Evolutionary conservation across 192 early-diverging fungal species (phyloP).

Genomic region (Coemansia aciculifera): DNA sequence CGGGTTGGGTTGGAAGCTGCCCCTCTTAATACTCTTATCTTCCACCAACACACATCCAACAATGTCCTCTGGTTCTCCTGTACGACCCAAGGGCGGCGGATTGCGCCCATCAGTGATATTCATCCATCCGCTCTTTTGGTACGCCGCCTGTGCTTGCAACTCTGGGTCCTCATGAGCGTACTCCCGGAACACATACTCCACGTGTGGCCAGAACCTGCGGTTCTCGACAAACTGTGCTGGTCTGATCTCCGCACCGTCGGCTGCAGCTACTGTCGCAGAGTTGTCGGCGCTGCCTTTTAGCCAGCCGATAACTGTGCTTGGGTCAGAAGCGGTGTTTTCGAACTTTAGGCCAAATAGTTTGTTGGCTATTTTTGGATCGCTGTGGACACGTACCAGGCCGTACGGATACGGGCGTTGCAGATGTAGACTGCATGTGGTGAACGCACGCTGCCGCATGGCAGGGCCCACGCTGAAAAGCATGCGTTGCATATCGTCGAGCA

Average conservation of each 20-base stretch:
- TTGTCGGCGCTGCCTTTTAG: slow-evolving; percentile 16
- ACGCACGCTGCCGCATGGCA: slow-evolving; percentile 17
- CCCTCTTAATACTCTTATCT: slow-evolving; percentile 28
- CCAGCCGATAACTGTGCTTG: slow-evolving; percentile 38
- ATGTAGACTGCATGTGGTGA: neutral
- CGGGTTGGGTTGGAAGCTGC: slow-evolving; percentile 43
- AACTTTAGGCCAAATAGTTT: neutral
- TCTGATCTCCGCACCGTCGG: slow-evolving; percentile 17
- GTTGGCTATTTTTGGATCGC: neutral
- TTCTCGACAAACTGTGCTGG: slow-evolving; percentile 49
- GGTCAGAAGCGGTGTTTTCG: slow-evolving; percentile 10
- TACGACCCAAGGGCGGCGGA: slow-evolving; percentile 49
- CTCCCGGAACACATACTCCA: slow-evolving; percentile 30
- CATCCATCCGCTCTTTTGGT: slow-evolving; percentile 52
- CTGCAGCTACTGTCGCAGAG: neutral
- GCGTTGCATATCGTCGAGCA: neutral
- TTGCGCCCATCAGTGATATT: slow-evolving; percentile 49
- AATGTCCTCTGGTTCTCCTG: slow-evolving; percentile 46
- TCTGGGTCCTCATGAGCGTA: slow-evolving; percentile 53
- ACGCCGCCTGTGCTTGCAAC: slow-evolving; percentile 50
- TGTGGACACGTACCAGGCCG: slow-evolving; percentile 15
- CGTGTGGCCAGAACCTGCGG: slow-evolving; percentile 32
- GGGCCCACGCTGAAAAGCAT: neutral
- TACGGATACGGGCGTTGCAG: slow-evolving; percentile 33
- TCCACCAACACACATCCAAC: slow-evolving; percentile 42